A percentile compares a stretch with the other conserved stretches of the same genome.
phyloP scores from a whole-genome alignment of 768 basidiomycete genomes.

The Leccinum pellstonianum region DNA sequence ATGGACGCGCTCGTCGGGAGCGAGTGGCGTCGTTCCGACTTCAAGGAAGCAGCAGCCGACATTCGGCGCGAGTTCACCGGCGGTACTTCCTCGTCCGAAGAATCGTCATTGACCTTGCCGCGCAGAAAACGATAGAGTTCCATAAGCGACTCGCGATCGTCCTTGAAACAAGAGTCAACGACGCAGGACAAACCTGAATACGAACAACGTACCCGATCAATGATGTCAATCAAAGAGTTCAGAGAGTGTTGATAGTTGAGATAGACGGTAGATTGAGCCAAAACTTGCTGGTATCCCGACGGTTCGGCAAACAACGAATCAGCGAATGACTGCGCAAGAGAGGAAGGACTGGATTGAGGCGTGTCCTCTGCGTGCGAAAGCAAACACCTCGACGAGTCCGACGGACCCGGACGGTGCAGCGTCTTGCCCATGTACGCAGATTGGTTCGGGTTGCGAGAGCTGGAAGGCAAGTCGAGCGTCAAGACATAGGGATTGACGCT shows the following conservation, averaged over 20 bases:
- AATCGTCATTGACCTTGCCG: conserved; percentile 22
- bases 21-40: conserved; percentile 66
- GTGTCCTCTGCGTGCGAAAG: conserved; percentile 35
- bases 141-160: conserved; percentile 70
- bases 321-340: conserved; percentile 19
- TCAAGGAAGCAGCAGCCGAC: conserved; percentile 41
- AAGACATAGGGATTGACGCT: conserved; percentile 19
- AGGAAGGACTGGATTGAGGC: conserved; percentile 21
- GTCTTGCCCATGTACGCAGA: conserved; percentile 50
- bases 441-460: conserved; percentile 45
- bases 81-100: conserved; percentile 21
- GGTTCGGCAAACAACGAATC: conserved; percentile 21
- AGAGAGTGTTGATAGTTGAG: conserved; percentile 78
- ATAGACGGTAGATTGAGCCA: conserved; percentile 53
- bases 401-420: conserved; percentile 51
- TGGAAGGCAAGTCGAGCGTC: conserved; percentile 20
- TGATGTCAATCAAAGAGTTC: conserved; percentile 76
- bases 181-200: conserved; percentile 2
- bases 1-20: conserved; percentile 65
- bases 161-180: conserved; percentile 41
- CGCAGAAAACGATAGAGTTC: conserved; percentile 72
- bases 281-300: conserved; percentile 16
- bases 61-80: conserved; percentile 23
- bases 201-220: conserved; percentile 63
- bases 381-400: conserved; percentile 58